phyloP scores from a whole-genome alignment of 139 green algal genomes.

The Chlorella sp. region DNA sequence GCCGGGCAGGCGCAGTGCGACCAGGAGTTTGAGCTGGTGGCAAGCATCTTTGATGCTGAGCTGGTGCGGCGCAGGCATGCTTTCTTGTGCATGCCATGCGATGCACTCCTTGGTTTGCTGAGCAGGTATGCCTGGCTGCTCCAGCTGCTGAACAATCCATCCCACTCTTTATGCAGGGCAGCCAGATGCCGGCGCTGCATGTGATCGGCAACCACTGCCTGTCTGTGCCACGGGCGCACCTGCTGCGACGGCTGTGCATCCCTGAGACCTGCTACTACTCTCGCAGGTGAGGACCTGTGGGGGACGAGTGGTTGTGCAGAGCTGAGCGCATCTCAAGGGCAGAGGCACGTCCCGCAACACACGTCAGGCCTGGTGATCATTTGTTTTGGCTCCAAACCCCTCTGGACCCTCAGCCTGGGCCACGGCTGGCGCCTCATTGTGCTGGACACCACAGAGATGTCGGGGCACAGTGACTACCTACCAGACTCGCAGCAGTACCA shows the following conservation, averaged over 20 bases:
- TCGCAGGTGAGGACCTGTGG: not conserved
- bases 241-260: slow-evolving; percentile 59
- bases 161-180: too few species aligned
- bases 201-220: slow-evolving; percentile 83
- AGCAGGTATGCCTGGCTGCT: not conserved
- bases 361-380: too few species aligned
- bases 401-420: slow-evolving; percentile 38
- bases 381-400: too few species aligned
- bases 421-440: slow-evolving; percentile 71
- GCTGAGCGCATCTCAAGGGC: too few species aligned
- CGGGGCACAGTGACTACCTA: slow-evolving; percentile 51
- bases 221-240: slow-evolving; percentile 23
- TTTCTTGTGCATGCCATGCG: not conserved
- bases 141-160: too few species aligned
- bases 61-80: not conserved
- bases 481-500: slow-evolving; percentile 35
- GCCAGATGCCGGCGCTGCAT: slow-evolving; percentile 50
- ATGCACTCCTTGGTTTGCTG: not conserved
- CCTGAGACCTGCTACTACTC: slow-evolving; percentile 59
- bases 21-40: slow-evolving; percentile 38
- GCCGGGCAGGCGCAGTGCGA: slow-evolving; percentile 18
- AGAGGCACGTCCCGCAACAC: too few species aligned
- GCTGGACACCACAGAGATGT: slow-evolving; percentile 85
- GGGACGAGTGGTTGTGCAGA: too few species aligned
- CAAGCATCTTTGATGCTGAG: slow-evolving; percentile 31